Evolutionary conservation across 139 green algal genomes (phyloP), one percentile per base, ranked within the genome.

Genomic region (Chlamydomonas incerta): DNA sequence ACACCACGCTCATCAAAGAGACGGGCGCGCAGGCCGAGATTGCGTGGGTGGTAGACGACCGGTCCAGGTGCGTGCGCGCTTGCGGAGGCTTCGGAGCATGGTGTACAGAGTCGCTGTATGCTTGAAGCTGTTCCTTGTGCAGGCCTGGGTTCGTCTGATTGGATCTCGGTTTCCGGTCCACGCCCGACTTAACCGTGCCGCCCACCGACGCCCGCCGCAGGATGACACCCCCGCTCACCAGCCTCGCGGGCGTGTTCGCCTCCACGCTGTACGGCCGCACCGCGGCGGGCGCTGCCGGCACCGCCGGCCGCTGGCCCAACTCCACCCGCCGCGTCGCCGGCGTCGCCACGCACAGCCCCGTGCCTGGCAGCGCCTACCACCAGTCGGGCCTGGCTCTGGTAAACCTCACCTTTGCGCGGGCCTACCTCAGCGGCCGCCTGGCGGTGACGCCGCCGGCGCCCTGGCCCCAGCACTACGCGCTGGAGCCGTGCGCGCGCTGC

Each of bases 351-450:
- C 91, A 92, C 57, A 88, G 69, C 55, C 58, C 26, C 37, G 29
- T 3, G 37, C 47, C 37, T 66, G 52, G 6, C 23, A 20, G 3
- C 86, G 87, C 3, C 35, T 46, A 9, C 20, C 29, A 35, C 21
- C 29, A 80, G n/a, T 28, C 50, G 13, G 72, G 47, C 10, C 28
- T 87, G 62, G 69, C 57, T 14, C 41, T 91, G 8, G 71, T 87
- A 57, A 91, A 93, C 63, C 74, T 94, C 8, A 93, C 88, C 10
- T 91, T 91, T 66, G 69, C 90, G 10, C 60, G 80, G 31, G 91
- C 58, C 60, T 21, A 35, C 55, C 18, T 26, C 3, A 24, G 9
- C 55, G 20, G 18, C 35, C 26, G 37, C 81, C 21, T 90, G 14
- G 34, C 74, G 18, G 31, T 31, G 10, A 23, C 58, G 35, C 34